Evolutionary conservation across 2,329 filamentous ascomycete species (phyloP).

Genomic region (Pseudopyricularia javanii): DNA sequence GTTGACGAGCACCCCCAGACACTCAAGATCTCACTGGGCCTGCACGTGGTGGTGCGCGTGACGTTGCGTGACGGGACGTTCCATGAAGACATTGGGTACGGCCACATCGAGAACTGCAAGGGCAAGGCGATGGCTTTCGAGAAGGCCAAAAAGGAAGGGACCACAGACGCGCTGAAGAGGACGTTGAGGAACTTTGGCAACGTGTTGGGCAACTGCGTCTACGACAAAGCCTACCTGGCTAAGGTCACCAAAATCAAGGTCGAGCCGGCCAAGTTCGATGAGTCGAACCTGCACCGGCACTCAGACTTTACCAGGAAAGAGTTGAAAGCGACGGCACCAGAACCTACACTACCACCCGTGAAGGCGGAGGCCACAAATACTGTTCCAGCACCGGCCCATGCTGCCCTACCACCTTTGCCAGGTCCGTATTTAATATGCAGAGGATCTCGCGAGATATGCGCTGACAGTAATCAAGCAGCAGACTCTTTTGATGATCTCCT

Average conservation of each 20-base stretch:
- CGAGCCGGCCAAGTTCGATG: constrained; percentile 63
- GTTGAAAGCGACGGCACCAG: constrained; percentile 10
- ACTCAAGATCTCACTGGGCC: constrained; percentile 67
- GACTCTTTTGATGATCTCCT: constrained; percentile 41
- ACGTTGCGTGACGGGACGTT: constrained; percentile 89
- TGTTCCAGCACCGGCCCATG: constrained; percentile 7
- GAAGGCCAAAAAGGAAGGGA: constrained; percentile 97
- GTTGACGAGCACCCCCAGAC: constrained; percentile 75
- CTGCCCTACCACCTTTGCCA: constrained; percentile 6
- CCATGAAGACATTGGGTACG: constrained; percentile 96
- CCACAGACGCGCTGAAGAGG: constrained; percentile 86
- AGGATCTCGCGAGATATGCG: not conserved
- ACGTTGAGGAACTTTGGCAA: constrained; percentile 88
- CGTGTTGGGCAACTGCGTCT: constrained; percentile 94
- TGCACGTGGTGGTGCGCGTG: constrained; percentile 84
- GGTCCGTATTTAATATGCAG: not conserved
- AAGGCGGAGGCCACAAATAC: not conserved
- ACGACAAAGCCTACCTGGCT: constrained; percentile 86
- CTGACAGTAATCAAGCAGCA: not conserved
- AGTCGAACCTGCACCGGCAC: constrained; percentile 71
- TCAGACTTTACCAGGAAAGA: constrained; percentile 59
- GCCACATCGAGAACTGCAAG: constrained; percentile 90
- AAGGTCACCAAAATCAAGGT: constrained; percentile 87
- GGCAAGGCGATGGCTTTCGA: constrained; percentile 93
- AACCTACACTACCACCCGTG: not conserved